These are phyloP conservation scores for Pontederia paniculata DNA, from an alignment of 176 grass and related monocot genomes.

Conservation along the genomic window DNA sequence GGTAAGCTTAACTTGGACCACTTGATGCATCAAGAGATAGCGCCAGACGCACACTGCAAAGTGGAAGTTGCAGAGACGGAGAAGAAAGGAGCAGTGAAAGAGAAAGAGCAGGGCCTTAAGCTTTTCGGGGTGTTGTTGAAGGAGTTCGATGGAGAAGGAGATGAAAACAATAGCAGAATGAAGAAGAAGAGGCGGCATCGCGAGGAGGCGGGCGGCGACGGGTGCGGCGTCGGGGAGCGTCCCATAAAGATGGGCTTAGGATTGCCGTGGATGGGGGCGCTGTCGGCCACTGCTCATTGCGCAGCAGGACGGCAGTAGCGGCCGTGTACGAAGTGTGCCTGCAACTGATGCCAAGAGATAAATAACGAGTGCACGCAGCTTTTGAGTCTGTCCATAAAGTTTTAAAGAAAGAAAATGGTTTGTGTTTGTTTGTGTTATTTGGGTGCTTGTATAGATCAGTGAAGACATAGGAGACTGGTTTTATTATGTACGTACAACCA, in stretches of 20 bases:
- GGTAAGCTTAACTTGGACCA: slow-evolving; percentile 10
- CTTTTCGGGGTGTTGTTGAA: slow-evolving; percentile 37
- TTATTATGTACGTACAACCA: no score
- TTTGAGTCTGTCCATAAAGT: no score
- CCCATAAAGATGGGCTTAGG: neutral
- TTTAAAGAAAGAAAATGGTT: no score
- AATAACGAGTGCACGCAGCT: no score
- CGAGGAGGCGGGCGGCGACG: slow-evolving; percentile 13
- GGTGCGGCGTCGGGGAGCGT: neutral
- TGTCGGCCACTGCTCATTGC: no score
- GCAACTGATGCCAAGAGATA: no score
- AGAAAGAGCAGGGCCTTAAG: slow-evolving; percentile 19
- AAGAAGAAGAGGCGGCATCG: slow-evolving; percentile 15
- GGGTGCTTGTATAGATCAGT: no score
- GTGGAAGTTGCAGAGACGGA: neutral
- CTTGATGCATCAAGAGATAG: slow-evolving; percentile 13
- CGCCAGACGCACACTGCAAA: neutral
- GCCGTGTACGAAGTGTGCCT: no score
- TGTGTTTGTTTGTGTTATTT: no score
- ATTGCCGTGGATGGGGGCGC: no score
- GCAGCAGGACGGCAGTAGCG: no score
- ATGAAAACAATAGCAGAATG: neutral
- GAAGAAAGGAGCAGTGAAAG: neutral
- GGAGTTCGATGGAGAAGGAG: neutral
- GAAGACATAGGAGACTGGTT: no score